phyloP scores from a whole-genome alignment of 805 yeast genomes.

The Jamesozyma gamospora region DNA sequence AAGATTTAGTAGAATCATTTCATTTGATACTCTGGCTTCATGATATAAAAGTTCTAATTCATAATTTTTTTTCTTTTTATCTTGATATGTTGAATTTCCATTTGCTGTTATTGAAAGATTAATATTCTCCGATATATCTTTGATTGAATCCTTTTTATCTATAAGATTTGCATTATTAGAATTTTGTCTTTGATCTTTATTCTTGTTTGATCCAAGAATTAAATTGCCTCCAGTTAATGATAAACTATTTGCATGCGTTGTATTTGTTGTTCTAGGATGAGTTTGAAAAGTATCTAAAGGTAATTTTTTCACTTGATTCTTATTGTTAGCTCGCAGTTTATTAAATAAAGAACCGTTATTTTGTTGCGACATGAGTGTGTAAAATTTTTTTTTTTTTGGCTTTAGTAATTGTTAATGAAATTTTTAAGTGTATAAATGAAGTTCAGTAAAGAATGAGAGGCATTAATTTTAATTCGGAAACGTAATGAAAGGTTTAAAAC shows the following conservation, averaged over 20 bases:
- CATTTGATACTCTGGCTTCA: conserved; percentile 48
- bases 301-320: not conserved
- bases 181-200: not conserved
- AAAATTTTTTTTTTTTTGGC: not conserved
- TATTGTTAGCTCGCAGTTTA: not conserved
- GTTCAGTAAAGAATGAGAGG: not conserved
- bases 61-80: conserved; percentile 2
- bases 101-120: not conserved
- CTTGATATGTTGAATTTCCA: not conserved
- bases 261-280: conserved; percentile 7
- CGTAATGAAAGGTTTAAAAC: too few species aligned
- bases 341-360: not conserved
- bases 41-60: conserved; percentile 39
- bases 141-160: not conserved
- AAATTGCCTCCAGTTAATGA: conserved; percentile 22
- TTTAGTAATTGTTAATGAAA: not conserved
- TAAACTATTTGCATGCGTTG: conserved; percentile 19
- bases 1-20: conserved; percentile 56
- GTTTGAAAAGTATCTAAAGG: not conserved
- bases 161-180: too few species aligned
- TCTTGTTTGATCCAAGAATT: conserved; percentile 15
- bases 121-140: not conserved
- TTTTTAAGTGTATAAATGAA: not conserved
- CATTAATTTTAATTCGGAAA: too few species aligned
- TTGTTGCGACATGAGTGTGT: not conserved